Conservation (phyloP, 768 basidiomycete genomes). For the Hemileccinum impolitum region DNA sequence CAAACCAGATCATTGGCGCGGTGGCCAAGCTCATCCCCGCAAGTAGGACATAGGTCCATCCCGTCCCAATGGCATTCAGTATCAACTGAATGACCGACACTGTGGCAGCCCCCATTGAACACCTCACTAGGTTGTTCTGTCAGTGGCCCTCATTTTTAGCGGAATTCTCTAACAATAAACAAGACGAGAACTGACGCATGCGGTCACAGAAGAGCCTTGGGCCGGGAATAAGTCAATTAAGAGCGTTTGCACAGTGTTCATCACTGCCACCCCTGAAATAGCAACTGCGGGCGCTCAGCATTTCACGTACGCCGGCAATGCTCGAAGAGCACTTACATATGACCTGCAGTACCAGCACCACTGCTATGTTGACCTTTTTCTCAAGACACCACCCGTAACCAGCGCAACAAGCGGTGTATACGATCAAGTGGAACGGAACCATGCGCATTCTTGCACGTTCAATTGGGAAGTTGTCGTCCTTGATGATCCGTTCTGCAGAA, state of each 20-base stretch:
- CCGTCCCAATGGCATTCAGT: constrained; percentile 53
- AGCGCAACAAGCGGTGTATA: constrained; percentile 40
- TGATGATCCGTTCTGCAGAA: constrained; percentile 20
- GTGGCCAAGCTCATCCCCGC: constrained; percentile 45
- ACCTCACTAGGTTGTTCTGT: constrained; percentile 72
- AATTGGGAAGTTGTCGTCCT: constrained; percentile 50
- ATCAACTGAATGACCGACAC: constrained; percentile 65
- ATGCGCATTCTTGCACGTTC: constrained; percentile 55
- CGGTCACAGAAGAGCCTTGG: constrained; percentile 66
- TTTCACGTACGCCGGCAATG: background rate
- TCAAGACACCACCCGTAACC: constrained; percentile 65
- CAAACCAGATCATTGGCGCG: constrained; percentile 49
- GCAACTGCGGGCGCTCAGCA: constrained; percentile 44
- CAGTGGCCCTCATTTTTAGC: background rate
- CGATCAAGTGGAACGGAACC: constrained; percentile 38
- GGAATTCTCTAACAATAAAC: background rate
- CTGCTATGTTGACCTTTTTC: constrained; percentile 45
- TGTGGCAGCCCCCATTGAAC: constrained; percentile 53
- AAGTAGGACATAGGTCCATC: constrained; percentile 71
- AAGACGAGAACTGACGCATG: constrained; percentile 51
- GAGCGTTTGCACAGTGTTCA: constrained; percentile 60
- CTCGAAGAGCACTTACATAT: constrained; percentile 11
- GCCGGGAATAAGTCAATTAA: constrained; percentile 62
- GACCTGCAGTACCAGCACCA: constrained; percentile 49
- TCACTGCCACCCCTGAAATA: constrained; percentile 39